Base-by-base conservation (phyloP, 2,329 filamentous ascomycete genomes). In the Penicillium sp. region DNA sequence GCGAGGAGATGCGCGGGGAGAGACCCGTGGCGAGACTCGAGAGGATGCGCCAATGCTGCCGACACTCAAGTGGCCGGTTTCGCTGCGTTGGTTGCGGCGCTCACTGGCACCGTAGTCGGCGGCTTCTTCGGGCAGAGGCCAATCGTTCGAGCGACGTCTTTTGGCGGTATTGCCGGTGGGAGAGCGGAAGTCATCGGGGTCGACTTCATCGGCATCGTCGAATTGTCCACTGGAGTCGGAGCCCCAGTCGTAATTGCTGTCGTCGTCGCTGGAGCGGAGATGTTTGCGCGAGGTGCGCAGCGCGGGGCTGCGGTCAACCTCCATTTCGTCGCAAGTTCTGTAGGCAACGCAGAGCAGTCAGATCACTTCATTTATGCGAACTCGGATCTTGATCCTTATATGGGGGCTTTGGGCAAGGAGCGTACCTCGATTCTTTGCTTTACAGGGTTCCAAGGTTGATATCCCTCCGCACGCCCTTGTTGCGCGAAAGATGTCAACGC, bases 131-230 rank as follows among this genome's bases (percentile, higher is more conserved):
- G 56, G 59, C 7, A 78, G 59, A 13, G 77, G 77, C 78, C 78
- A 80, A 51, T 79, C 75, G 43, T 74, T 75, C 4, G 72, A 73
- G 18, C 77, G 71, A 14, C 73, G 71, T 43, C 77, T 71, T 60
- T 81, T 81, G 10, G 68, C 67, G 0, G 70, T 72, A 51, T 75
- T 72, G 11, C 56, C 57, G 4, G 64, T 62, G 1, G 62, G 58
- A 2, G 64, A 66, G 5, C 57, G 49, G 51, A 46, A 58, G 9
- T 58, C 59, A 8, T 66, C 61, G 11, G 64, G 54, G 18, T 62
- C 61, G 11, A 57, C 57, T 46, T 73, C 70, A 27, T 75, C 66
- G 9, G 70, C 68, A 44, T 74, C 70, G 32, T 75, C 71, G 31
- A 73, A 74, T 16, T 66, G 62, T 38, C 70, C 65, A 1, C 74